Evolutionary conservation across 2,329 filamentous ascomycete species (phyloP).

Genomic region (Aspergillus fructus): DNA sequence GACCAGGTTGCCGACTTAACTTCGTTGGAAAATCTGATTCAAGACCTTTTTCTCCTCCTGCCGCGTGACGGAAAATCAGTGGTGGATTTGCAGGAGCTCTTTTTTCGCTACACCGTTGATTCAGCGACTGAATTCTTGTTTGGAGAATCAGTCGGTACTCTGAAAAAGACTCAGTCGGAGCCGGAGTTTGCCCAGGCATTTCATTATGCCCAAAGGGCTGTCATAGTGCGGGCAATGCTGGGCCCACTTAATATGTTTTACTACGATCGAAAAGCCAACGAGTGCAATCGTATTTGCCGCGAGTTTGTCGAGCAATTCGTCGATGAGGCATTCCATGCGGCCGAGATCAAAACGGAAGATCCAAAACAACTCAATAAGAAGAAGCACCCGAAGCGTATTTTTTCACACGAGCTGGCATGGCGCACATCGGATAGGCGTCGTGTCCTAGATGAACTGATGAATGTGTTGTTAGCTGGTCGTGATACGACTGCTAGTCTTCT

Average conservation of each 20-base stretch:
- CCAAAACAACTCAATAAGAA: constrained; percentile 7
- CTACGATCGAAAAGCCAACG: constrained; percentile 20
- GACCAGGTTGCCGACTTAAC: constrained; percentile 25
- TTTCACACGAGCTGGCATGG: constrained; percentile 46
- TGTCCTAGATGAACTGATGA: constrained; percentile 48
- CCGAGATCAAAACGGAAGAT: constrained; percentile 14
- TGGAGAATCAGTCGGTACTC: constrained; percentile 53
- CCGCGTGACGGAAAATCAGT: constrained; percentile 24
- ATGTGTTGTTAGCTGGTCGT: constrained; percentile 50
- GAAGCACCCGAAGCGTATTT: constrained; percentile 27
- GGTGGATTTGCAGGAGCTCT: constrained; percentile 25
- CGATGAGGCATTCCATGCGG: constrained; percentile 35
- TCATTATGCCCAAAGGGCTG: constrained; percentile 25
- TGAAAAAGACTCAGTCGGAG: constrained; percentile 34
- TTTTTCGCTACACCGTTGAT: constrained; percentile 63
- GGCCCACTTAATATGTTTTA: constrained; percentile 16
- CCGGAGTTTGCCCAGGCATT: constrained; percentile 26
- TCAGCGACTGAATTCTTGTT: constrained; percentile 82
- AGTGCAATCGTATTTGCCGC: constrained; percentile 38
- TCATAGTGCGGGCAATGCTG: constrained; percentile 16
- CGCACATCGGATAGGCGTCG: constrained; percentile 43
- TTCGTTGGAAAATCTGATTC: constrained; percentile 26
- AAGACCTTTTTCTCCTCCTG: constrained; percentile 20
- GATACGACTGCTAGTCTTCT: constrained; percentile 51
- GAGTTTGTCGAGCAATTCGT: constrained; percentile 33